A percentile compares a stretch with the other conserved stretches of the same genome.
phyloP scores from a whole-genome alignment of 1,284 basidiomycete genomes.

The Apiotrichum sp. region DNA sequence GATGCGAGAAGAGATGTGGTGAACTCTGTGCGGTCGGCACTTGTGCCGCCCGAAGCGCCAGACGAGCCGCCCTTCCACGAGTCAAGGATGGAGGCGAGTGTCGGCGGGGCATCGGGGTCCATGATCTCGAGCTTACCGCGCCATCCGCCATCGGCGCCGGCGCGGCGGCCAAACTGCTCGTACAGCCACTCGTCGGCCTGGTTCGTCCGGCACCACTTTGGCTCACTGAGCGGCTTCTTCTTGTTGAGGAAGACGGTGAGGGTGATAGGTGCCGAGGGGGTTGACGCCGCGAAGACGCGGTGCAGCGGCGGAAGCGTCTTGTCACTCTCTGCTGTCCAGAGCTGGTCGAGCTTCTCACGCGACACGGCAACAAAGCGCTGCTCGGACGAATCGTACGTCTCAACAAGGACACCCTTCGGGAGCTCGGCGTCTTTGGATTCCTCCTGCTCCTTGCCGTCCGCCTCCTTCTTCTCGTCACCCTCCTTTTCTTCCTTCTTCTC shows the following conservation, averaged over 20 bases:
- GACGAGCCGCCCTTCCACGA: constrained; percentile 73
- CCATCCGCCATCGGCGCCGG: constrained; percentile 69
- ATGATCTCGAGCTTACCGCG: constrained; percentile 82
- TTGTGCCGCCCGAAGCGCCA: constrained; percentile 56
- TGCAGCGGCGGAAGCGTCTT: constrained; percentile 19
- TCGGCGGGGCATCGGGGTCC: constrained; percentile 94
- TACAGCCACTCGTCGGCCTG: constrained; percentile 88
- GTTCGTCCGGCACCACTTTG: constrained; percentile 91
- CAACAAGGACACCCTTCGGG: constrained; percentile 45
- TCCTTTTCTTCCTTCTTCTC: constrained; percentile 10
- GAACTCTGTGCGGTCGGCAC: constrained; percentile 75
- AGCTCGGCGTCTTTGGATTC: constrained; percentile 13
- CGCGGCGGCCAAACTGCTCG: constrained; percentile 62
- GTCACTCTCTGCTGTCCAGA: constrained; percentile 21
- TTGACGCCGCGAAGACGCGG: constrained; percentile 19
- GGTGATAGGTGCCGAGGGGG: constrained; percentile 21
- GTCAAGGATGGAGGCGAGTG: constrained; percentile 79
- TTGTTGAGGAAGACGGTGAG: constrained; percentile 65
- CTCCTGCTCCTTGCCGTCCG: constrained; percentile 2
- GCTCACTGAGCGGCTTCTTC: constrained; percentile 79
- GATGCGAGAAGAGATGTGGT: constrained; percentile 76
- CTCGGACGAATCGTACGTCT: constrained; percentile 39
- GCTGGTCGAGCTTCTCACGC: constrained; percentile 24
- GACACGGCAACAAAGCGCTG: constrained; percentile 38
- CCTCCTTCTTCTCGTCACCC: constrained; percentile 2